These are phyloP conservation scores for Rutidosis leptorrhynchoides DNA, from an alignment of 129 eudicot genomes.

Conservation along the genomic window DNA sequence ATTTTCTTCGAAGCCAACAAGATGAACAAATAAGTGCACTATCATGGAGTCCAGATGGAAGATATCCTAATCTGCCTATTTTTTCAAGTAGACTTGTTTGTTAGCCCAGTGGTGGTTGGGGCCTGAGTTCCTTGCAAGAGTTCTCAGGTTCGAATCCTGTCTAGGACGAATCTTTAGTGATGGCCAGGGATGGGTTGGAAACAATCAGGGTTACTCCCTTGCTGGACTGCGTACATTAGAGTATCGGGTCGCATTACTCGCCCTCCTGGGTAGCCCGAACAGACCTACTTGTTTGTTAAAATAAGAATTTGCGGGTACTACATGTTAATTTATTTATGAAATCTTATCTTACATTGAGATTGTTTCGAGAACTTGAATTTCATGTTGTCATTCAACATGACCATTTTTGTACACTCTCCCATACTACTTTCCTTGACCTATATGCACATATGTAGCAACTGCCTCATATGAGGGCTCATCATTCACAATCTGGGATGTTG, in stretches of 20 bases:
- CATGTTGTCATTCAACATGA: neutral
- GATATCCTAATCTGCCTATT: constrained; percentile 62
- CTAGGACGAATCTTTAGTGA: too few species aligned
- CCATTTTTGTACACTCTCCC: neutral
- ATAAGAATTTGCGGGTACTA: constrained; percentile 6
- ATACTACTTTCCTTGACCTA: constrained; percentile 52
- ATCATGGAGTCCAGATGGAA: constrained; percentile 99
- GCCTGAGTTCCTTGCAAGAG: too few species aligned
- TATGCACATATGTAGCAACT: constrained; percentile 76
- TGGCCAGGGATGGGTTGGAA: too few species aligned
- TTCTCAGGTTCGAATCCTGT: too few species aligned
- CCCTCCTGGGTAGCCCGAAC: too few species aligned
- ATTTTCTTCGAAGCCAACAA: constrained; percentile 47
- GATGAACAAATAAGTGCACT: constrained; percentile 82
- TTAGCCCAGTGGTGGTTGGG: too few species aligned
- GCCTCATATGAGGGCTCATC: constrained; percentile 90
- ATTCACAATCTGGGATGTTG: constrained; percentile 96
- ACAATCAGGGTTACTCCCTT: too few species aligned
- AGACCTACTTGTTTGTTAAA: neutral
- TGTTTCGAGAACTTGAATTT: constrained; percentile 8
- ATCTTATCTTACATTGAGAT: constrained; percentile 1
- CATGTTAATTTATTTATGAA: neutral
- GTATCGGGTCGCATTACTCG: too few species aligned
- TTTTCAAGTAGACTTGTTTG: too few species aligned
- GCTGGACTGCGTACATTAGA: too few species aligned